Percentiles rank a stretch among this genome's conserved stretches.
Conservation (phyloP, 257 asterid genomes). For the Nicotiana sylvestris region DNA sequence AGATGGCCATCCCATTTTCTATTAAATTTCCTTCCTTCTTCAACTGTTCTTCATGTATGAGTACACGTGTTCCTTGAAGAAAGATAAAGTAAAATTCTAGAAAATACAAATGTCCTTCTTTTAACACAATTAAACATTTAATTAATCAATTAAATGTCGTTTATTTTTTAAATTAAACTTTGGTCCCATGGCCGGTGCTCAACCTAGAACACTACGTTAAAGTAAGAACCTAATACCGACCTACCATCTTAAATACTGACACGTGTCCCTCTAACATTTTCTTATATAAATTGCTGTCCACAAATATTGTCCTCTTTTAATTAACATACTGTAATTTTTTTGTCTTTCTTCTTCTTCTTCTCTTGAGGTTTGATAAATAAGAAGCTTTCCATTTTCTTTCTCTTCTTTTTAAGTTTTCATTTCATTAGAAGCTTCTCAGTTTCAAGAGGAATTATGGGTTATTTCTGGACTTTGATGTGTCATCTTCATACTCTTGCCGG, state of each 20-base stretch:
- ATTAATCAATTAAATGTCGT: not conserved
- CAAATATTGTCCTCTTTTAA: not conserved
- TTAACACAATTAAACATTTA: not conserved
- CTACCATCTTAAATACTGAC: not conserved
- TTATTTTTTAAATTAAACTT: not conserved
- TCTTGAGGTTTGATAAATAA: not conserved
- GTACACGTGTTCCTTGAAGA: not conserved
- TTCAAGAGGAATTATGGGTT: slow-evolving; percentile 17
- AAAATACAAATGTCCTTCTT: not conserved
- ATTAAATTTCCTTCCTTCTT: no score
- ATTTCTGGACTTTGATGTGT: slow-evolving; percentile 38
- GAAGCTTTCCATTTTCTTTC: not conserved
- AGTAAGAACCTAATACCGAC: not conserved
- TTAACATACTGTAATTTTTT: no score
- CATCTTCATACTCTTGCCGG: slow-evolving; percentile 33
- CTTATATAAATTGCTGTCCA: not conserved
- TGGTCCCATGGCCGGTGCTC: not conserved
- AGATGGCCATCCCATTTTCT: not conserved
- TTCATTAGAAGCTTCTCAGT: not conserved
- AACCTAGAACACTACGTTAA: not conserved
- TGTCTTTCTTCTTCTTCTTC: not conserved
- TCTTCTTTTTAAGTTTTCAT: not conserved
- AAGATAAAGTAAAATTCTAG: not conserved
- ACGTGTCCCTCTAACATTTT: not conserved
- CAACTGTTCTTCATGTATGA: not conserved